A percentile compares a stretch with the other conserved stretches of the same genome.
Conservation (phyloP, 345 rosid species). For the Sapria himalayana region DNA sequence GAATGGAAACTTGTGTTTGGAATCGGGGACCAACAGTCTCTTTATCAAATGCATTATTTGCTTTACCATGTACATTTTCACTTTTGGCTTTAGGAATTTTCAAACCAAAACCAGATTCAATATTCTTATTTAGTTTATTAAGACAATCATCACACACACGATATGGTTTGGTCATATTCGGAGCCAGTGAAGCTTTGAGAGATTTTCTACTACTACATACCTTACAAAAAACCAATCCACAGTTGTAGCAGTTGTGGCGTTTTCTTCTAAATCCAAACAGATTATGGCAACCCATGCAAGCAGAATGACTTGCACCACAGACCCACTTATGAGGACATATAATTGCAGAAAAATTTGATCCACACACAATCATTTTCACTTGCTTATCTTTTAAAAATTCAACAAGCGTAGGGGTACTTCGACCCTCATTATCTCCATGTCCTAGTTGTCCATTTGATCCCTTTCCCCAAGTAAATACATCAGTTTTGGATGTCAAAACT, state of each 20-base stretch:
- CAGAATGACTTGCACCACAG: conserved; percentile 41
- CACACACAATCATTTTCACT: conserved; percentile 51
- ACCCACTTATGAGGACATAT: conserved; percentile 58
- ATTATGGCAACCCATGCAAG: conserved; percentile 67
- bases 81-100: conserved; percentile 20
- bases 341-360: conserved; percentile 58
- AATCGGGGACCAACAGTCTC: conserved; percentile 18
- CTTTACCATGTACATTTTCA: conserved; percentile 16
- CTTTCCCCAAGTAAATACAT: conserved; percentile 78
- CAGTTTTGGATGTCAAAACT: conserved; percentile 37
- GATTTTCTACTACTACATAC: conserved; percentile 60
- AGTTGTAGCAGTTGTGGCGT: conserved; percentile 89
- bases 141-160: conserved; percentile 80
- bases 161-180: conserved; percentile 56
- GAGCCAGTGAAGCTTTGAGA: conserved; percentile 68
- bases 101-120: conserved; percentile 18
- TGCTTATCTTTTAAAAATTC: conserved; percentile 49
- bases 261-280: conserved; percentile 72
- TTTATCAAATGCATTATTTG: conserved; percentile 17
- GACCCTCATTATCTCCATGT: conserved; percentile 47
- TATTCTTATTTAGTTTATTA: conserved; percentile 31
- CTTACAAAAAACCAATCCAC: conserved; percentile 79
- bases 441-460: conserved; percentile 72
- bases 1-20: conserved; percentile 19
- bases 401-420: conserved; percentile 33